Conservation (phyloP, 108 stramenopile genomes). For the Cylindrotheca closterium region DNA sequence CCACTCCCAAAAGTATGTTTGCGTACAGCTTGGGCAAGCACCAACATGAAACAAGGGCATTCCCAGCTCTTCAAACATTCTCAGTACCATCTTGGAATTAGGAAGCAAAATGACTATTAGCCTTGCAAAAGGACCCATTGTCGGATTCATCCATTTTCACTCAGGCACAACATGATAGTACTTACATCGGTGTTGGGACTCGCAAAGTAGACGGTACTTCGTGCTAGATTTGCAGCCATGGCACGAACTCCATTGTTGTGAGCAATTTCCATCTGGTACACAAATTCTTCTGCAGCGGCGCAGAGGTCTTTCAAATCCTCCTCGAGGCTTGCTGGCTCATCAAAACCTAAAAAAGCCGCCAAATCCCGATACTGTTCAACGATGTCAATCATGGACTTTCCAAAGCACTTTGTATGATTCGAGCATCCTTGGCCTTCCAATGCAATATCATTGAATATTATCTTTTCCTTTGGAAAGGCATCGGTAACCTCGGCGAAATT, state of each 20-base stretch:
- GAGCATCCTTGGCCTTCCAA: slow-evolving; percentile 10
- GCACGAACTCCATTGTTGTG: slow-evolving; percentile 18
- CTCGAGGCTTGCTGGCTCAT: background rate
- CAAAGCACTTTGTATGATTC: background rate
- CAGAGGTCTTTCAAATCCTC: slow-evolving; percentile 14
- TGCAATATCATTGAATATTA: slow-evolving; percentile 20
- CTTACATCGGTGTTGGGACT: slow-evolving; percentile 16
- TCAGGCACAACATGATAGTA: background rate
- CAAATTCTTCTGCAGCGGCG: slow-evolving; percentile 13
- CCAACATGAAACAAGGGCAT: slow-evolving; percentile 13
- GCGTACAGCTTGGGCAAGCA: background rate
- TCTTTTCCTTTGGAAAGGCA: slow-evolving; percentile 11
- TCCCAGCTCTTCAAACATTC: slow-evolving; percentile 30
- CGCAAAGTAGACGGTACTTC: slow-evolving; percentile 7
- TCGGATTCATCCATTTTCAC: too few relatives aligned
- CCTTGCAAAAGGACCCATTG: background rate
- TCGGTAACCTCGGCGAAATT: background rate
- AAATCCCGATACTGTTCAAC: slow-evolving; percentile 19
- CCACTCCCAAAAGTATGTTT: slow-evolving; percentile 21
- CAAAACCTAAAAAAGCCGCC: slow-evolving; percentile 4
- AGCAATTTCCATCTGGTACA: background rate
- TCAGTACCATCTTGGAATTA: slow-evolving; percentile 13
- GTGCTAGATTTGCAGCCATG: slow-evolving; percentile 3
- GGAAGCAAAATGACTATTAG: background rate
- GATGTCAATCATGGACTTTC: slow-evolving; percentile 18